Evolutionary conservation across 768 basidiomycete species (phyloP), one percentile per base, ranked within the genome.

Genomic region (Boletus barrowsii): DNA sequence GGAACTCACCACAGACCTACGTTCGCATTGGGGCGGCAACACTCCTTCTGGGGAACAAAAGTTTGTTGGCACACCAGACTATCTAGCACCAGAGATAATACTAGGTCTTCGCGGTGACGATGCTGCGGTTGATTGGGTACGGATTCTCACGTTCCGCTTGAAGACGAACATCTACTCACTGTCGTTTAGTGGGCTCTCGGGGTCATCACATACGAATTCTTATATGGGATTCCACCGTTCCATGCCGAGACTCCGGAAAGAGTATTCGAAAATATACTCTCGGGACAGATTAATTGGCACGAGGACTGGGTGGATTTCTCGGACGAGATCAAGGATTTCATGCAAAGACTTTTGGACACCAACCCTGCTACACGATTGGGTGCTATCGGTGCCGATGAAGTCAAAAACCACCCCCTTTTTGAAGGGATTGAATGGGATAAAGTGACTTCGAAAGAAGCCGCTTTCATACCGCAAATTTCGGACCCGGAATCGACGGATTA

Each of bases 401-500:
- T 98, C 65, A 98, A 93, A 74, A 76, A 77, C 0, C 97, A 99
- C 67, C 86, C 92, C 0, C 95, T 93, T 77, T 89, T 99, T 65
- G 76, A 81, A 43, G 90, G 83, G 33, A 88, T 98, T 58, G 90
- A 98, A 57, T 99, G 97, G 97, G 84, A 91, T 53, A 87, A 88
- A 54, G 85, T 99, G 50, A 90, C 91, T 9, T 83, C 83, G 9
- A 83, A 85, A 6, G 90, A 96, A 72, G 93, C 94, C 10, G 90
- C 88, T 32, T 99, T 99, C 75, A 93, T 98, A 48, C 97, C 97
- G 44, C 89, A 94, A 66, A 84, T 97, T 33, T 83, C 88, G 14
- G 95, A 98, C 71, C 94, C 95, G 5, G 95, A 98, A 73, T 96
- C 93, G 20, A 99, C 97, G n/a, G 97, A 99, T 70, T 99, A 99